These are phyloP conservation scores for Chaetoceros tenuissimus DNA, from an alignment of 108 stramenopile species.

Conservation along the genomic window DNA sequence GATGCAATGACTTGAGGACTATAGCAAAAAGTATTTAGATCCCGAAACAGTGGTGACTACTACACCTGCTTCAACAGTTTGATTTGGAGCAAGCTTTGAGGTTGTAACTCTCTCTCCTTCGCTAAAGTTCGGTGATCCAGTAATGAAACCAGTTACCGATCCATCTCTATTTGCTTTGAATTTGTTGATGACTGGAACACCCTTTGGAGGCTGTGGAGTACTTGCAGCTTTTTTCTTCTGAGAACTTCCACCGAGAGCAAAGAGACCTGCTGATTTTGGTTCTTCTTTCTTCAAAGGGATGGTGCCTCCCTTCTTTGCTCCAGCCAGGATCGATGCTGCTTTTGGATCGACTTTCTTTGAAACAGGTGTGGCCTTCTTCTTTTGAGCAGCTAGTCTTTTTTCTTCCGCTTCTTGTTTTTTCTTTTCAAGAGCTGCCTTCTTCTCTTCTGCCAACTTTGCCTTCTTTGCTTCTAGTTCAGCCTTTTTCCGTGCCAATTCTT, in stretches of 20 bases:
- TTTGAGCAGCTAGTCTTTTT: not conserved
- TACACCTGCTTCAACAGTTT: constrained; percentile 16
- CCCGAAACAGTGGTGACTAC: constrained; percentile 45
- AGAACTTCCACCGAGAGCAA: not conserved
- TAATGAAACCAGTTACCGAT: constrained; percentile 32
- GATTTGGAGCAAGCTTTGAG: constrained; percentile 33
- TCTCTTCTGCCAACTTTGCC: constrained; percentile 3
- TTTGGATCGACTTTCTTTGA: not conserved
- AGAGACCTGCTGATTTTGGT: not conserved
- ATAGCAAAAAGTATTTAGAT: constrained; percentile 44
- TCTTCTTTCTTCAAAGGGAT: not conserved
- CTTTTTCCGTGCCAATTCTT: not conserved
- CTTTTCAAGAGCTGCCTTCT: not conserved
- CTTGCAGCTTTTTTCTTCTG: no score
- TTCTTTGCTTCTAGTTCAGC: constrained; percentile 16
- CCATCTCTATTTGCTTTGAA: constrained; percentile 33
- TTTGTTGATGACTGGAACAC: constrained; percentile 28
- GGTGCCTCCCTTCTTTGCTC: not conserved
- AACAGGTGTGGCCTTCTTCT: constrained; percentile 6
- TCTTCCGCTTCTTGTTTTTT: constrained; percentile 3
- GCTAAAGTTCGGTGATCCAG: constrained; percentile 27
- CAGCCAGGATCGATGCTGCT: not conserved
- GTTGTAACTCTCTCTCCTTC: constrained; percentile 43
- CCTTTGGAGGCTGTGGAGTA: constrained; percentile 16
- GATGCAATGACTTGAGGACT: no score